A percentile compares a stretch with the other conserved stretches of the same genome.
phyloP scores from a whole-genome alignment of 2,329 filamentous ascomycete genomes.

The Trichoderma arundinaceum region DNA sequence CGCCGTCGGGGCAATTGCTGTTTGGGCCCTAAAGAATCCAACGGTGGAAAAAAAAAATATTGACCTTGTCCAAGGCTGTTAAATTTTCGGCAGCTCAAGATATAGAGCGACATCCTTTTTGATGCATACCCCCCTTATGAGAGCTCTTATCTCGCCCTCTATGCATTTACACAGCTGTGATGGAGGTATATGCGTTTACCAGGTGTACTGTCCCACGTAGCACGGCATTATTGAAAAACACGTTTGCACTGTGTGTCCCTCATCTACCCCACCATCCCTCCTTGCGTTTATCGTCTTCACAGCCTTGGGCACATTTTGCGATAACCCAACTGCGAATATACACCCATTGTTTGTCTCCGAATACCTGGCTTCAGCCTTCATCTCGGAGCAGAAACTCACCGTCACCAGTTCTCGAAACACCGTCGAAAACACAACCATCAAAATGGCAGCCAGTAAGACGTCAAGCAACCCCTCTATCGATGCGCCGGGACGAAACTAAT shows the following conservation, averaged over 20 bases:
- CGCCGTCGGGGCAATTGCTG: not conserved
- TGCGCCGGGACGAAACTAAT: slow-evolving; percentile 35
- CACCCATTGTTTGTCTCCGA: slow-evolving; percentile 8
- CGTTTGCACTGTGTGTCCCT: slow-evolving; percentile 43
- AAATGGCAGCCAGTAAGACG: slow-evolving; percentile 45
- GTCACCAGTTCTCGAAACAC: not conserved
- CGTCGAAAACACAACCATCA: slow-evolving; percentile 34
- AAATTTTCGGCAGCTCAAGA: slow-evolving; percentile 19
- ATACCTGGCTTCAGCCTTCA: slow-evolving; percentile 4
- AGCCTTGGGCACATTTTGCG: slow-evolving; percentile 44
- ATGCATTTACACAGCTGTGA: slow-evolving; percentile 38
- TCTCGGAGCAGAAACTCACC: not conserved
- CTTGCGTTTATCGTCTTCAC: slow-evolving; percentile 35
- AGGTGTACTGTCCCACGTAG: slow-evolving; percentile 18
- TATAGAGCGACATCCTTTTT: slow-evolving; percentile 26
- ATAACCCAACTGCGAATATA: slow-evolving; percentile 37
- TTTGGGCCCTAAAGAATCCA: not conserved
- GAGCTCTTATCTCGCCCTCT: slow-evolving; percentile 38
- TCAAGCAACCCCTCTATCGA: slow-evolving; percentile 22
- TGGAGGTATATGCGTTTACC: slow-evolving; percentile 21
- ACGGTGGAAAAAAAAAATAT: not conserved
- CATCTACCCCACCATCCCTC: slow-evolving; percentile 44
- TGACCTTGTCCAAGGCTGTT: not conserved
- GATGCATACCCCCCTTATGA: slow-evolving; percentile 33
- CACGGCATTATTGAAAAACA: slow-evolving; percentile 30